phyloP scores from a whole-genome alignment of 495 filamentous ascomycete species.

The Penicillium ucsense region DNA sequence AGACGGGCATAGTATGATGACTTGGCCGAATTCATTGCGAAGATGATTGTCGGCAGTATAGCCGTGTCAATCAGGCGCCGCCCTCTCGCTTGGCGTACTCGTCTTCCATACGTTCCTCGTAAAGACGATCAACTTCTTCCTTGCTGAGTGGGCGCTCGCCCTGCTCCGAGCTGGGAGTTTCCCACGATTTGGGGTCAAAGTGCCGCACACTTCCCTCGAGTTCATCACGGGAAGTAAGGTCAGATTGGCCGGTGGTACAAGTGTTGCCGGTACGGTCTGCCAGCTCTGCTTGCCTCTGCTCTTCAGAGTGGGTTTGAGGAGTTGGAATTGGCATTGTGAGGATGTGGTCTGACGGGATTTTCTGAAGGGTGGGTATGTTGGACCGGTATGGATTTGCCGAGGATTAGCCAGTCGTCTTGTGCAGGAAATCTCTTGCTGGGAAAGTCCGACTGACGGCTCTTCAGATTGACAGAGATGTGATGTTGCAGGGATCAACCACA shows the following conservation, averaged over 20 bases:
- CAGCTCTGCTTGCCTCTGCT: constrained; percentile 4
- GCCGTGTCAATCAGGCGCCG: constrained; percentile 37
- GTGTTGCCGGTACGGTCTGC: constrained; percentile 1
- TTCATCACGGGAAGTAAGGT: not conserved
- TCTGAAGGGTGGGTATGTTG: not conserved
- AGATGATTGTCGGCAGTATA: not conserved
- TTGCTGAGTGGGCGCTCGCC: constrained; percentile 25
- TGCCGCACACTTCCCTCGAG: constrained; percentile 5
- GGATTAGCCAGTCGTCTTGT: not conserved
- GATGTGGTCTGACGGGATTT: constrained; percentile 2
- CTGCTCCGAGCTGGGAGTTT: constrained; percentile 5
- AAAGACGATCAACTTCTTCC: constrained; percentile 50
- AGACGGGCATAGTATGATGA: no score
- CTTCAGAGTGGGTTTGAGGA: constrained; percentile 7
- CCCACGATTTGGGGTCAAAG: constrained; percentile 6
- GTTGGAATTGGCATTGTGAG: constrained; percentile 24
- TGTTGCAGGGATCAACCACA: not conserved
- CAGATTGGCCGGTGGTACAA: constrained; percentile 5
- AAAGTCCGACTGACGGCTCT: not conserved
- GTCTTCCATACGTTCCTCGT: constrained; percentile 66
- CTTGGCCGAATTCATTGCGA: no score
- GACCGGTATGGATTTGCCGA: not conserved
- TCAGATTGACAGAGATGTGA: not conserved
- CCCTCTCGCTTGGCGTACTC: constrained; percentile 73
- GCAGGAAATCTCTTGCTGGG: not conserved